Base-by-base conservation (phyloP, 2,329 filamentous ascomycete genomes). In the Allantophomopsis lycopodina region DNA sequence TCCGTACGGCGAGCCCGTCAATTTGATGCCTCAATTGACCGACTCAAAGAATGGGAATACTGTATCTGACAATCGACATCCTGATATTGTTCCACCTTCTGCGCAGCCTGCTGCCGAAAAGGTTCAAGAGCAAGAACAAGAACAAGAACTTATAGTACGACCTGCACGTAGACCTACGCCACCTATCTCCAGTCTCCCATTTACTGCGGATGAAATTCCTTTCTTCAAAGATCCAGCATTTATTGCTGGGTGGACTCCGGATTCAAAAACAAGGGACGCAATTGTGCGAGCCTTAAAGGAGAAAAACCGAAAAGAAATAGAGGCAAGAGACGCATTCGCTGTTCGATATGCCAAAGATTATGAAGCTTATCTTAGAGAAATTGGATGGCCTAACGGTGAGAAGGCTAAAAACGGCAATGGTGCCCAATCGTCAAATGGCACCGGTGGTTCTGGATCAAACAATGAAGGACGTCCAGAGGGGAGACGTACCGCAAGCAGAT, bases 401-500 rank as follows among this genome's bases (percentile, higher is more conserved):
- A 39, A 42, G 20, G 50, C 54, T 21, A 44, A 52, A n/a, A 28
- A 28, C 10, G 23, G 23, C 8, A 28, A 28, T 28, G 23, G 5
- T 28, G 23, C 11, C 10, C 23, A 28, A 10, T 28, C 23, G 3
- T 28, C 23, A 28, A 28, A 28, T 28, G 23, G 23, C 23, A 34
- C 32, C 13, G 6, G 14, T 34, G 32, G 32, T 15, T 47, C 46
- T 35, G 46, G 46, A 20, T 34, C 44, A 31, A 16, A 38, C 4
- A 45, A 44, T n/a, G 42, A 49, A n/a, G 40, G 39, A 21, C 46
- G 50, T 2, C 64, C 68, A 0, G 76, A 82, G 54, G 66, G 70
- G 5, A 63, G 73, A 44, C 63, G 71, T 46, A 59, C 47, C 44
- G 64, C 55, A 40, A 70, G 69, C 42, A 64, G 75, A 41, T 83